These are phyloP conservation scores for Suhomyces canberraensis DNA, from an alignment of 805 yeast species.

Conservation along the genomic window DNA sequence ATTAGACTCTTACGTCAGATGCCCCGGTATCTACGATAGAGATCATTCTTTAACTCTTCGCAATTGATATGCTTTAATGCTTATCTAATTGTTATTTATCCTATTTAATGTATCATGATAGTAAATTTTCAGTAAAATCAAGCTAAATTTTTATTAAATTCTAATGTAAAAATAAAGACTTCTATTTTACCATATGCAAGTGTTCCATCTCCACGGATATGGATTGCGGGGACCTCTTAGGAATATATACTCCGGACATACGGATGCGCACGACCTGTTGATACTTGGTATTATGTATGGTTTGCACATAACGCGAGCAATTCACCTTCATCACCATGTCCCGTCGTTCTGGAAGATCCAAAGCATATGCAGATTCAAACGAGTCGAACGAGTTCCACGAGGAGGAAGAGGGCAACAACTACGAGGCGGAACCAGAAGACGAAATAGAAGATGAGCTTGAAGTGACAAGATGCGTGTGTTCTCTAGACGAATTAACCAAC, in stretches of 20 bases:
- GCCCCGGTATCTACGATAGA: constrained; percentile 76
- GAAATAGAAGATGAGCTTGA: constrained; percentile 38
- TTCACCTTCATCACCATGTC: constrained; percentile 24
- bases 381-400: constrained; percentile 11
- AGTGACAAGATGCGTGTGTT: constrained; percentile 42
- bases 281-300: too few relatives aligned
- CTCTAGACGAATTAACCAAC: constrained; percentile 34
- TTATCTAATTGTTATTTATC: too few relatives aligned
- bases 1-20: constrained; percentile 80
- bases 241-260: too few relatives aligned
- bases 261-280: too few relatives aligned
- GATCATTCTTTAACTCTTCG: constrained; percentile 44
- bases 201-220: too few relatives aligned
- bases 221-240: too few relatives aligned
- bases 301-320: too few relatives aligned
- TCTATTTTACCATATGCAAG: too few relatives aligned
- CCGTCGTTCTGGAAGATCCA: constrained; percentile 29
- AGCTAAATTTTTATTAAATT: too few relatives aligned
- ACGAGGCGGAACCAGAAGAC: constrained; percentile 21
- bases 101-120: too few relatives aligned
- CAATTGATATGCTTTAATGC: background rate
- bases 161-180: too few relatives aligned
- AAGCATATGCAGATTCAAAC: constrained; percentile 14
- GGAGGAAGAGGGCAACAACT: constrained; percentile 17
- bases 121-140: too few relatives aligned